Evolutionary conservation across 495 filamentous ascomycete genomes (phyloP).

Genomic region (Lasiosphaeria hispida): DNA sequence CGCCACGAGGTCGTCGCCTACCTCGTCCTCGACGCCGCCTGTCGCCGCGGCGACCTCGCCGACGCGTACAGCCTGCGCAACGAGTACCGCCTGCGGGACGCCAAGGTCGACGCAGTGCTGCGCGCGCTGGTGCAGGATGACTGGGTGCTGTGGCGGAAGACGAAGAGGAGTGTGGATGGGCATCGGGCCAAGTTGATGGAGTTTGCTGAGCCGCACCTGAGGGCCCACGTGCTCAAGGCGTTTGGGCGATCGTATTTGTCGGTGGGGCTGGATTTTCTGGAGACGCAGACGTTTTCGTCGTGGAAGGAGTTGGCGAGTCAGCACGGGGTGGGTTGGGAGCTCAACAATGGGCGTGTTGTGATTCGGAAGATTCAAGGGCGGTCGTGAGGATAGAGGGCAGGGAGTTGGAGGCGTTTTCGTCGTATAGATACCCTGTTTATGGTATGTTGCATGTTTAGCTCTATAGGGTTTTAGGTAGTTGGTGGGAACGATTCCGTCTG

Average conservation of each 20-base stretch:
- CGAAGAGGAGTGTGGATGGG: constrained; percentile 69
- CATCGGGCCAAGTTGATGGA: constrained; percentile 75
- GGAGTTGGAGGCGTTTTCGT: background rate
- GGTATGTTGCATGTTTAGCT: background rate
- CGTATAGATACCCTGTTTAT: background rate
- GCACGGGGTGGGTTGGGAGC: constrained; percentile 77
- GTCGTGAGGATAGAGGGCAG: constrained; percentile 15
- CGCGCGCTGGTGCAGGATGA: constrained; percentile 73
- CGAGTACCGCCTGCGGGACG: constrained; percentile 55
- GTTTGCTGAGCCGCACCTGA: constrained; percentile 68
- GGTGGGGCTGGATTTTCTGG: constrained; percentile 63
- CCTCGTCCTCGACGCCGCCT: constrained; percentile 82
- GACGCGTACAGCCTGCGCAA: constrained; percentile 65
- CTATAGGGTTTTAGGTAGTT: too few relatives aligned
- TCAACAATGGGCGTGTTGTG: constrained; percentile 61
- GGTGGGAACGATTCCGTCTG: too few relatives aligned
- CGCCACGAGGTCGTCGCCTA: constrained; percentile 76
- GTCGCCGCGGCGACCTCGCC: constrained; percentile 71
- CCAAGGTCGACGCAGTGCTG: constrained; percentile 64
- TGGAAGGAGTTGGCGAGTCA: constrained; percentile 68
- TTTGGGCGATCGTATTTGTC: constrained; percentile 78
- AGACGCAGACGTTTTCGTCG: constrained; percentile 53
- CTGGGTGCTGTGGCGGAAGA: constrained; percentile 73
- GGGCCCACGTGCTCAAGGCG: constrained; percentile 73
- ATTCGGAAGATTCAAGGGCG: constrained; percentile 57